A percentile compares a stretch with the other conserved stretches of the same genome.
These are phyloP conservation scores for Andrographis paniculata DNA, from an alignment of 305 asterid species.

Conservation along the genomic window DNA sequence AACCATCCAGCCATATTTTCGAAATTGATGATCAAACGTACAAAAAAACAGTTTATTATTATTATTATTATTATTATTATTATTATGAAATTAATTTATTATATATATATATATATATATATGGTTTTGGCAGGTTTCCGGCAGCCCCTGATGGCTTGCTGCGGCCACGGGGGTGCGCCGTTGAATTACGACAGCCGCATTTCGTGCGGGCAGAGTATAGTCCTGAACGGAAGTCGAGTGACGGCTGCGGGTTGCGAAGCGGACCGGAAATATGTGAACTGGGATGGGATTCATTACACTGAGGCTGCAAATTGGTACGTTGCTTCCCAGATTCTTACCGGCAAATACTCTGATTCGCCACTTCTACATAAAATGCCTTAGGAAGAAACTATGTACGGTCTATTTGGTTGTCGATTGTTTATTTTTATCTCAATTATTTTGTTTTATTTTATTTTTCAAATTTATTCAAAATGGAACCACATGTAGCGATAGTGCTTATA, in stretches of 20 bases:
- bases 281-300: constrained; percentile 29
- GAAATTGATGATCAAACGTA: too few relatives aligned
- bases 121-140: constrained; percentile 15
- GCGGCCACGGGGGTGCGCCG: constrained; percentile 26
- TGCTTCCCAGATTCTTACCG: constrained; percentile 16
- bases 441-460: too few relatives aligned
- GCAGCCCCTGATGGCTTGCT: constrained; percentile 18
- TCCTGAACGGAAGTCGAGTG: constrained; percentile 15
- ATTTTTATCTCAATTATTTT: too few relatives aligned
- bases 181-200: constrained; percentile 17
- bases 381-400: too few relatives aligned
- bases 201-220: constrained; percentile 18
- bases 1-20: too few relatives aligned
- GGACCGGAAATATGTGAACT: constrained; percentile 13
- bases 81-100: neutral
- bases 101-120: neutral
- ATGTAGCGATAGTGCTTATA: too few relatives aligned
- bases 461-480: too few relatives aligned
- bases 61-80: neutral
- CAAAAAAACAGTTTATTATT: too few relatives aligned
- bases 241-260: constrained; percentile 19
- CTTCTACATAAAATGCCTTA: too few relatives aligned
- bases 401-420: too few relatives aligned
- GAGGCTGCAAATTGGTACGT: constrained; percentile 22
- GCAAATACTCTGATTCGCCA: constrained; percentile 12